Evolutionary conservation across 768 basidiomycete genomes (phyloP).

Genomic region (Termitomyces sp.): DNA sequence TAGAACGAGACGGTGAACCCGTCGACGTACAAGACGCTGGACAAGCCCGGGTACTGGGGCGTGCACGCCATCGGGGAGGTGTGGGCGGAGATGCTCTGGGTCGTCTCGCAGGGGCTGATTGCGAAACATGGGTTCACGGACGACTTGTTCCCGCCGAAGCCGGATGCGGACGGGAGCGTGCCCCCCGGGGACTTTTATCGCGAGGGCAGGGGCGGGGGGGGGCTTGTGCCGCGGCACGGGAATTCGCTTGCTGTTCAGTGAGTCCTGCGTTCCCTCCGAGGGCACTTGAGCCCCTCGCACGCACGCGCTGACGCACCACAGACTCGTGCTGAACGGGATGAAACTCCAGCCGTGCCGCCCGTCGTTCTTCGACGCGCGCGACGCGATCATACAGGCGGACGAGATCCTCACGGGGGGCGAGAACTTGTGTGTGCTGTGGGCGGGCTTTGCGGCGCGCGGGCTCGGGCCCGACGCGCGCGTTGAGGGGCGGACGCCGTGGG

Average conservation of each 20-base stretch:
- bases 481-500: slow-evolving; percentile 82
- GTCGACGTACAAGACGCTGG: slow-evolving; percentile 89
- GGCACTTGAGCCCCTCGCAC: no score
- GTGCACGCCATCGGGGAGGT: slow-evolving; percentile 92
- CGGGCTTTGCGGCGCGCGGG: slow-evolving; percentile 76
- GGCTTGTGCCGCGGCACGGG: no score
- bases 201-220: no score
- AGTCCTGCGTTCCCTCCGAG: no score
- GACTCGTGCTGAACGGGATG: slow-evolving; percentile 89
- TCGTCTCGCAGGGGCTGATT: slow-evolving; percentile 69
- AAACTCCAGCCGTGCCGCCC: slow-evolving; percentile 93
- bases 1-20: slow-evolving; percentile 73
- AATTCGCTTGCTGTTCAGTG: no score
- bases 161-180: slow-evolving; percentile 54
- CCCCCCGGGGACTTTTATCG: no score
- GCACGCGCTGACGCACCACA: no score
- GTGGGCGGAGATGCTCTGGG: slow-evolving; percentile 90
- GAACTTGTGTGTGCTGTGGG: slow-evolving; percentile 87
- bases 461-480: slow-evolving; percentile 75
- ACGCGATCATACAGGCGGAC: slow-evolving; percentile 90
- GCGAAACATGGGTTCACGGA: slow-evolving; percentile 77
- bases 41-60: slow-evolving; percentile 91
- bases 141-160: slow-evolving; percentile 75
- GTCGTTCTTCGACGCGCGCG: slow-evolving; percentile 83
- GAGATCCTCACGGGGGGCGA: slow-evolving; percentile 86